A percentile compares a stretch with the other conserved stretches of the same genome.
These are phyloP conservation scores for Hypseocharis bilobata DNA, from an alignment of 441 rosid species.

Conservation along the genomic window DNA sequence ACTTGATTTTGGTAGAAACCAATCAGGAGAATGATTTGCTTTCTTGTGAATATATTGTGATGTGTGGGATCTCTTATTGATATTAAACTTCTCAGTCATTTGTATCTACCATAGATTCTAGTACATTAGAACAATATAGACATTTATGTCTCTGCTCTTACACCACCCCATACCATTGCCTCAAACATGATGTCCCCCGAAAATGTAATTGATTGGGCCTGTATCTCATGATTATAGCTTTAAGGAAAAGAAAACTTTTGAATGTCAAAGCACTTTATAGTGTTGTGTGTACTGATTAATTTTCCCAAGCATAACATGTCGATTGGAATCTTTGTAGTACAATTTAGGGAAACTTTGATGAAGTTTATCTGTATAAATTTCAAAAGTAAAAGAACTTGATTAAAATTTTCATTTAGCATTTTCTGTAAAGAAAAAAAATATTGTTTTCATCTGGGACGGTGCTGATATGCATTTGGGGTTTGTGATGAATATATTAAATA, in stretches of 20 bases:
- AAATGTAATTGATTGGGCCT: not conserved
- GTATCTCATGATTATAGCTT: not conserved
- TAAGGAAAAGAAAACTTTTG: not conserved
- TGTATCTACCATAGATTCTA: too few relatives aligned
- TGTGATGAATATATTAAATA: too few relatives aligned
- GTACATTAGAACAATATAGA: too few relatives aligned
- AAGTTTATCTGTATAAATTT: too few relatives aligned
- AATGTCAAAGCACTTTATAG: not conserved
- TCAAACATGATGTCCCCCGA: too few relatives aligned
- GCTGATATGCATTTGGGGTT: not conserved
- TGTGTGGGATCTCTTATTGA: not conserved
- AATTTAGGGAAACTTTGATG: not conserved
- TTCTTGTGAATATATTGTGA: slow-evolving; percentile 1
- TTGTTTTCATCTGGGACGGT: too few relatives aligned
- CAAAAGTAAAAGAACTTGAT: not conserved
- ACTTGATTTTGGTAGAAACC: too few relatives aligned
- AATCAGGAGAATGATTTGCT: not conserved
- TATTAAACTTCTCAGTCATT: not conserved
- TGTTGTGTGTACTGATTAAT: not conserved
- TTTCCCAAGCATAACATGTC: not conserved
- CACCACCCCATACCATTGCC: too few relatives aligned
- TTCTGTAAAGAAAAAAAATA: too few relatives aligned
- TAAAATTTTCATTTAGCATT: not conserved
- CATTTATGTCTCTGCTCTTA: too few relatives aligned
- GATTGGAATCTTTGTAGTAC: not conserved